These are phyloP conservation scores for Ascosphaera apis DNA, from an alignment of 2,329 filamentous ascomycete species.

Conservation along the genomic window DNA sequence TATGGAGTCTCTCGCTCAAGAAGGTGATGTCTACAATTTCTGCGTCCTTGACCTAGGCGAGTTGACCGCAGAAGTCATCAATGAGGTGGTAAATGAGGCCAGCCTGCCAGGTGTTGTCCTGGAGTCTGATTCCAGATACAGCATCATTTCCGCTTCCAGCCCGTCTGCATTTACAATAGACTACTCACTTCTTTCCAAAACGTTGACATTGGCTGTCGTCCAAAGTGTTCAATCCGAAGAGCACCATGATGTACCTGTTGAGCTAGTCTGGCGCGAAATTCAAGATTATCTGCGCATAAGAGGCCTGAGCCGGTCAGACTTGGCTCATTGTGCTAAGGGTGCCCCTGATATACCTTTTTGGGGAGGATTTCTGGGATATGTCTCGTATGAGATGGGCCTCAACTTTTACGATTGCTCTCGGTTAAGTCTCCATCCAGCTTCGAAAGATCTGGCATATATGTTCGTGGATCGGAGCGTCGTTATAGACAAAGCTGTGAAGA, in stretches of 20 bases:
- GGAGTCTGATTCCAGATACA: slow-evolving; percentile 22
- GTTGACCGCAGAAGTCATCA: slow-evolving; percentile 13
- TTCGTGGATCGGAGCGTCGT: slow-evolving; percentile 61
- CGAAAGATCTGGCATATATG: slow-evolving; percentile 42
- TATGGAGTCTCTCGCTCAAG: slow-evolving; percentile 4
- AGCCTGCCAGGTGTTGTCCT: slow-evolving; percentile 14
- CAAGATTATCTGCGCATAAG: background rate
- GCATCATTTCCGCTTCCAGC: slow-evolving; percentile 15
- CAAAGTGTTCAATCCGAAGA: slow-evolving; percentile 6
- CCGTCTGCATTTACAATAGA: slow-evolving; percentile 16
- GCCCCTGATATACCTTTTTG: slow-evolving; percentile 35
- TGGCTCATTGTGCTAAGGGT: slow-evolving; percentile 3
- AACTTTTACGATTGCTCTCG: slow-evolving; percentile 10
- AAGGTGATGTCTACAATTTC: slow-evolving; percentile 9
- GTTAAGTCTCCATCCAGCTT: slow-evolving; percentile 23
- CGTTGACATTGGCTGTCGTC: slow-evolving; percentile 5
- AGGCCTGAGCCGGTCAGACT: slow-evolving; percentile 3
- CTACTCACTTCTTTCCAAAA: slow-evolving; percentile 10
- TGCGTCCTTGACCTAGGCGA: slow-evolving; percentile 9
- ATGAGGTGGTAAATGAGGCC: slow-evolving; percentile 14
- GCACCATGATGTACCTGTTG: background rate
- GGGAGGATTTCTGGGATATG: slow-evolving; percentile 64
- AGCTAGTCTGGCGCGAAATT: background rate
- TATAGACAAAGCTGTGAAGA: slow-evolving; percentile 43
- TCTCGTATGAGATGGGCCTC: slow-evolving; percentile 66